Base-by-base conservation (phyloP, 176 grass and related monocot genomes). In the Avena atlantica region DNA sequence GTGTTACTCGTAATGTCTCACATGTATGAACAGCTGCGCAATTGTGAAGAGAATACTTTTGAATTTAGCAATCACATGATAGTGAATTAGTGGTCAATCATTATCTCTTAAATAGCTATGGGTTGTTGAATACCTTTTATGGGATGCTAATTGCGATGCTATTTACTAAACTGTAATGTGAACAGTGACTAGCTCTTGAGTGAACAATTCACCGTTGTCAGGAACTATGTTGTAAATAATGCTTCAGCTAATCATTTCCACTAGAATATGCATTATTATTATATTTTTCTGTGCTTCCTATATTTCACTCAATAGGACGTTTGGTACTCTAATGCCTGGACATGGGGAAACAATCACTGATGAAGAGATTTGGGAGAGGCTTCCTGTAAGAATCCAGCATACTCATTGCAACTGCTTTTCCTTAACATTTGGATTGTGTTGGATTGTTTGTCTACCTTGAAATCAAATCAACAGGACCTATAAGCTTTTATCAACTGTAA, bases 261-360 rank as follows among this genome's bases (percentile, higher is more conserved):
- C 40, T 77, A 84, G 24, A 75, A 4, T 79, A 56, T 79, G 20
- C n/a, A 34, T 88, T 81, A 53, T 15, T 61, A 51, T 49, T 48
- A 64, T 84, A 65, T 8, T 88, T 76, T 83, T 21, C n/a, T 81
- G 10, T 87, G 34, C 13, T 52, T 80, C 20, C 3, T 81, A 49
- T 74, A 8, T 42, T 75, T 69, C 5, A 34, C 29, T 88, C 44
- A 36, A 40, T 77, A 93, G 94, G 86, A 95, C 86, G 87, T 95
- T 89, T 93, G 92, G 89, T 74, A 47, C 91, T 88, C 67, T 95
- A 89, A 93, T 93, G 89, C 91, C 91, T 83, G 85, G 86, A 89
- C 81, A 93, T 84, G 91, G 92, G 85, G 94, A 95, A 88, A 93
- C 74, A 74, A 91, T 93, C 74, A 95, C 78, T 2, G 89, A 91